phyloP scores from a whole-genome alignment of 495 filamentous ascomycete genomes.

The Penicillium chermesinum region DNA sequence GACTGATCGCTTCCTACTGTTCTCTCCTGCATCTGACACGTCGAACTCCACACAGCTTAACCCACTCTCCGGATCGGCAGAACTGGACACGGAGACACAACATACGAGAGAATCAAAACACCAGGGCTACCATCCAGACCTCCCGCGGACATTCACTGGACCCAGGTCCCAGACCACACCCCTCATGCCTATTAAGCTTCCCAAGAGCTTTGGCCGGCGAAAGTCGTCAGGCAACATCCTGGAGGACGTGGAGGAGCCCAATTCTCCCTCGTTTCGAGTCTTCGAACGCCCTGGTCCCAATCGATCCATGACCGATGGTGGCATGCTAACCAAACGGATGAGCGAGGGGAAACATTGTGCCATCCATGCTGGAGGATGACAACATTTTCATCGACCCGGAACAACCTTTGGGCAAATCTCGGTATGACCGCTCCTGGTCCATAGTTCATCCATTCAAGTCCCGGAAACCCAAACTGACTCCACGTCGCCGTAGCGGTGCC shows the following conservation, averaged over 20 bases:
- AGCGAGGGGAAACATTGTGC: conserved; percentile 34
- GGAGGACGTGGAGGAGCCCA: conserved; percentile 48
- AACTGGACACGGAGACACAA: conserved; percentile 9
- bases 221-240: conserved; percentile 63
- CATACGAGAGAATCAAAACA: conserved; percentile 6
- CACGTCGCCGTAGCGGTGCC: conserved; percentile 54
- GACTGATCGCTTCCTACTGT: conserved; percentile 16
- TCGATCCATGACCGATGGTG: conserved; percentile 47
- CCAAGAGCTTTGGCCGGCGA: conserved; percentile 58
- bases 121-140: background rate
- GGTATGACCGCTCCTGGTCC: conserved; percentile 32
- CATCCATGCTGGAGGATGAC: conserved; percentile 50
- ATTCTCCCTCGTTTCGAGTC: conserved; percentile 55
- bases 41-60: conserved; percentile 9
- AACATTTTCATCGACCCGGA: conserved; percentile 37
- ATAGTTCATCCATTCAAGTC: conserved; percentile 8
- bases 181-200: conserved; percentile 65
- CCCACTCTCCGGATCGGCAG: background rate
- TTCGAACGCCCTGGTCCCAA: conserved; percentile 49
- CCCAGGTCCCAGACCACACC: no score
- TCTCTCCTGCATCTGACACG: conserved; percentile 20
- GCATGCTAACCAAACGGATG: conserved; percentile 35
- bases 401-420: conserved; percentile 31
- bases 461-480: conserved; percentile 30
- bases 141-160: no score